Percentiles rank a stretch among this genome's conserved stretches.
phyloP scores from a whole-genome alignment of 805 yeast species.

The Kodamaea restingae region DNA sequence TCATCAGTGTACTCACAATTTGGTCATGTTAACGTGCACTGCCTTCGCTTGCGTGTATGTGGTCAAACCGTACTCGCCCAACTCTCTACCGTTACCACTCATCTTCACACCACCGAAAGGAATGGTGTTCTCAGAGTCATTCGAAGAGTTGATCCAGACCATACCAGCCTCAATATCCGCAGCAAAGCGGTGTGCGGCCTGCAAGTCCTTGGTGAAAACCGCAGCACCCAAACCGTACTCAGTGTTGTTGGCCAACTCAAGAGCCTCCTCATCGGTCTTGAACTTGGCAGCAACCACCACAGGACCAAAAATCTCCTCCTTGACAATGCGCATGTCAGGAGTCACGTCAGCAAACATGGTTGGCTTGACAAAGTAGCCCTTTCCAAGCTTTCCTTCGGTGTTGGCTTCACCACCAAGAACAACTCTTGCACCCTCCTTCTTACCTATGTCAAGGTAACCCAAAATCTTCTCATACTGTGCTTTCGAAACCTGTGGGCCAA shows the following conservation, averaged over 20 bases:
- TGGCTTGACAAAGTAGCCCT: constrained; percentile 70
- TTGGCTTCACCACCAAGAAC: constrained; percentile 40
- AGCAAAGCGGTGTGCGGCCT: constrained; percentile 62
- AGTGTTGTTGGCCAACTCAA: constrained; percentile 65
- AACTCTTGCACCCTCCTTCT: constrained; percentile 42
- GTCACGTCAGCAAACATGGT: constrained; percentile 71
- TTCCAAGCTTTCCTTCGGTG: constrained; percentile 33
- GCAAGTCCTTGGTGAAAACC: constrained; percentile 66
- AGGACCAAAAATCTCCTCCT: constrained; percentile 88
- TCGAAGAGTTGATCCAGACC: constrained; percentile 46
- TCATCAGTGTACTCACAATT: constrained; percentile 18
- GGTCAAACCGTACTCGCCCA: constrained; percentile 35
- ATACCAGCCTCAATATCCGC: constrained; percentile 43
- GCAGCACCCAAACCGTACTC: constrained; percentile 81
- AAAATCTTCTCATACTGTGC: constrained; percentile 50
- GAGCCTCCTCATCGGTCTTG: constrained; percentile 61
- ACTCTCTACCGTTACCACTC: constrained; percentile 41
- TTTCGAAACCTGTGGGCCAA: constrained; percentile 63
- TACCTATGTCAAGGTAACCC: constrained; percentile 39
- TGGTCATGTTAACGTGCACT: constrained; percentile 53
- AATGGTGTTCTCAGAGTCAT: constrained; percentile 39
- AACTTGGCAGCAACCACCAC: constrained; percentile 70
- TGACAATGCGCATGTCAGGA: constrained; percentile 59
- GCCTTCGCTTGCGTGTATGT: constrained; percentile 36
- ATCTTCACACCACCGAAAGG: constrained; percentile 38